A percentile compares a stretch with the other conserved stretches of the same genome.
Conservation (phyloP, 116 monocot genomes). For the Trichopus zeylanicus region DNA sequence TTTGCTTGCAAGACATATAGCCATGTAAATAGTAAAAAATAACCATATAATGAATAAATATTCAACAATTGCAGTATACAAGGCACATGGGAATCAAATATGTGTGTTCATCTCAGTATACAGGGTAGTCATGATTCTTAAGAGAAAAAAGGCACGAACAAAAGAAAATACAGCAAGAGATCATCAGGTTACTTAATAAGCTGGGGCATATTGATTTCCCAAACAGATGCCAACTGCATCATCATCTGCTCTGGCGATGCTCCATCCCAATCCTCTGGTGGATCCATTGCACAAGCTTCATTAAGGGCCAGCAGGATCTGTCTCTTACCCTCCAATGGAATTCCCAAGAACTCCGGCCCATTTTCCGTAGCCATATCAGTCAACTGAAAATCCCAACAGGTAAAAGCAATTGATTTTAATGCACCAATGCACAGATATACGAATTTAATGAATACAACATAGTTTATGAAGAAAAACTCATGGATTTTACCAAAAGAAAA, state of each 20-base stretch:
- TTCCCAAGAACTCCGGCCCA: slow-evolving; percentile 48
- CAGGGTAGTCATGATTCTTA: not conserved
- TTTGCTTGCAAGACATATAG: not conserved
- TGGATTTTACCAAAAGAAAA: too few relatives aligned
- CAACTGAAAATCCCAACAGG: slow-evolving; percentile 43
- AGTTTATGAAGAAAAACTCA: too few relatives aligned
- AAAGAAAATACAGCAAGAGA: not conserved
- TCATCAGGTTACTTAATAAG: slow-evolving; percentile 35
- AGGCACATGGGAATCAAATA: too few relatives aligned
- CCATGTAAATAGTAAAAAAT: not conserved
- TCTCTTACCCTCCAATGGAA: slow-evolving; percentile 59
- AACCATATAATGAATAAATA: not conserved
- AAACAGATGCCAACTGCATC: slow-evolving; percentile 65
- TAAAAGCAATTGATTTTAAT: not conserved
- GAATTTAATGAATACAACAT: too few relatives aligned
- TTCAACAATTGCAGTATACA: not conserved
- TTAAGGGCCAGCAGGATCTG: slow-evolving; percentile 58
- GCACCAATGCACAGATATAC: too few relatives aligned
- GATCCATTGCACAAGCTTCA: slow-evolving; percentile 51
- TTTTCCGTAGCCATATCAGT: slow-evolving; percentile 61
- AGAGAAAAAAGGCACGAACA: not conserved
- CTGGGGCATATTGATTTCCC: slow-evolving; percentile 73
- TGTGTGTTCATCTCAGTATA: not conserved
- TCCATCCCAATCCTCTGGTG: slow-evolving; percentile 89
- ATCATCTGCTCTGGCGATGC: slow-evolving; percentile 62